Conservation (phyloP, 2,329 filamentous ascomycete species). For the Ophiosphaerella herpotricha region DNA sequence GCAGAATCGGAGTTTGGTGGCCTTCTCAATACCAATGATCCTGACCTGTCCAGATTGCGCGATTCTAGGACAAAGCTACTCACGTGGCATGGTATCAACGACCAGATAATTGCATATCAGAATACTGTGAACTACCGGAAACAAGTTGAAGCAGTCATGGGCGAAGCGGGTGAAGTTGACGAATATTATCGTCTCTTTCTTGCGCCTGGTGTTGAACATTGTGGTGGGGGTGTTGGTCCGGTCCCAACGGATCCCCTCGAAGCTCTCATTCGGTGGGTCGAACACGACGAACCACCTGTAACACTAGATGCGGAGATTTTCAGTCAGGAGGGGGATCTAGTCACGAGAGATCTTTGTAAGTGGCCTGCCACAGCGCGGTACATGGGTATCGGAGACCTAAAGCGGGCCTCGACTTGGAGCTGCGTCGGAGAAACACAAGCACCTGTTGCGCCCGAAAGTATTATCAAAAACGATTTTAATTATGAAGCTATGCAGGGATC, state of each 20-base stretch:
- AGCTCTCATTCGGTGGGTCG: constrained; percentile 36
- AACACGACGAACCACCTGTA: constrained; percentile 29
- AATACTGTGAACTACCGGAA: constrained; percentile 30
- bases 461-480: constrained; percentile 2
- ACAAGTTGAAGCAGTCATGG: constrained; percentile 29
- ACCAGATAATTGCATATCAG: constrained; percentile 31
- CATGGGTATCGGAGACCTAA: constrained; percentile 23
- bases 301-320: constrained; percentile 23
- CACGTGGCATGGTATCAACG: constrained; percentile 34
- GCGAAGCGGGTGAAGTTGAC: constrained; percentile 27
- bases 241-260: constrained; percentile 23
- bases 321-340: constrained; percentile 18
- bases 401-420: constrained; percentile 27
- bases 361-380: constrained; percentile 25
- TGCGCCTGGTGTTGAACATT: constrained; percentile 35
- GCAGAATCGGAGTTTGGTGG: constrained; percentile 25
- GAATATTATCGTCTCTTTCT: constrained; percentile 39
- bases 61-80: constrained; percentile 32
- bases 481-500: constrained; percentile 1
- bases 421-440: constrained; percentile 27
- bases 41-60: constrained; percentile 29
- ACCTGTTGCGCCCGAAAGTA: constrained; percentile 5
- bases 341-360: constrained; percentile 25
- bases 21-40: constrained; percentile 25
- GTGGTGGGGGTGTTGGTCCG: constrained; percentile 23